phyloP scores from a whole-genome alignment of 345 rosid species.

The Alliaria petiolata region DNA sequence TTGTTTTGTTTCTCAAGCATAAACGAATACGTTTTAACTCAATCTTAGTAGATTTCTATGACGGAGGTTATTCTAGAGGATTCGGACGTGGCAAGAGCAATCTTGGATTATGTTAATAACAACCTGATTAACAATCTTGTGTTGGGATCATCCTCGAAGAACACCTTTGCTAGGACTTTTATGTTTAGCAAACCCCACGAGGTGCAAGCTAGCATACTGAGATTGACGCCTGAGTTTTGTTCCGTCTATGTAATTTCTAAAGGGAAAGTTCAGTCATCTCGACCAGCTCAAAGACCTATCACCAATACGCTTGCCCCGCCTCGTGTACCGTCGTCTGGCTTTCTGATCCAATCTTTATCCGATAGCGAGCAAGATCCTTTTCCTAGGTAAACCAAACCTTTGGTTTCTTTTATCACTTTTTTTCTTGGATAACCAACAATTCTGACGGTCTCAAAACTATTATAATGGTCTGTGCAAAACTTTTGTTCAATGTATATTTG shows the following conservation, averaged over 20 bases:
- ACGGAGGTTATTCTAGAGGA: conserved; percentile 62
- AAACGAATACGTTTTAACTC: background rate
- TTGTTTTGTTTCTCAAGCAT: no score
- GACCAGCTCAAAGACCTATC: conserved; percentile 49
- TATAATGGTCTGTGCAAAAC: no score
- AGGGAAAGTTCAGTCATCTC: conserved; percentile 51
- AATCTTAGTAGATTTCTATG: conserved; percentile 39
- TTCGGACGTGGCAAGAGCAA: conserved; percentile 46
- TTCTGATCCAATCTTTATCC: conserved; percentile 22
- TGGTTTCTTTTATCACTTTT: background rate
- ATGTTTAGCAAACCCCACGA: conserved; percentile 30
- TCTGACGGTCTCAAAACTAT: no score
- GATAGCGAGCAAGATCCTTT: conserved; percentile 37
- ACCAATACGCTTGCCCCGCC: conserved; percentile 49
- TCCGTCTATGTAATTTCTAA: conserved; percentile 67
- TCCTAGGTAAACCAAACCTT: conserved; percentile 10
- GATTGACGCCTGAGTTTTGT: conserved; percentile 67
- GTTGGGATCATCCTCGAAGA: conserved; percentile 58
- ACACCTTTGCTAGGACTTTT: conserved; percentile 51
- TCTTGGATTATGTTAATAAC: conserved; percentile 47
- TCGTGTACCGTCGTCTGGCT: conserved; percentile 35
- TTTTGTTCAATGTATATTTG: no score
- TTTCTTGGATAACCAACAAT: background rate
- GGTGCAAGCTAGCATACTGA: conserved; percentile 50
- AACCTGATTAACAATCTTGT: conserved; percentile 52